Evolutionary conservation across 2,329 filamentous ascomycete genomes (phyloP), one percentile per base, ranked within the genome.

Genomic region (Amphichorda felina): DNA sequence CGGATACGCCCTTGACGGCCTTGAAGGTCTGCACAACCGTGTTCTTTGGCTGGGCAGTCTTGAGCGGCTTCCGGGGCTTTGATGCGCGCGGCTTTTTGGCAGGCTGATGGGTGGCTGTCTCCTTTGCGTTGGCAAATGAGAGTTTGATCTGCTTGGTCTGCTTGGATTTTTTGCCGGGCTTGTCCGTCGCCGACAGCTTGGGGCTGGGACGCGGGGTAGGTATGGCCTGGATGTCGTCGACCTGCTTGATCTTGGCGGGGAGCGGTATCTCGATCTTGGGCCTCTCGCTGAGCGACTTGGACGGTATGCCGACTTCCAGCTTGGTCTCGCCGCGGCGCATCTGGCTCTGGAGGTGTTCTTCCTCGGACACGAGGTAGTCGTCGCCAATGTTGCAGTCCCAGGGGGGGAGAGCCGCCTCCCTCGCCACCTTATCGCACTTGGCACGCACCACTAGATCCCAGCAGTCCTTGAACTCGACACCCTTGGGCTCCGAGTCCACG

Each of bases 361-460:
- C 60, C 37, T 58, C 56, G 10, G 67, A 61, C 22, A 68, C 57
- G 36, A 64, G 61, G 35, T 64, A 63, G 30, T 66, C 66, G 27
- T 66, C 57, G 15, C 70, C 70, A 38, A 71, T 66, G 42, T 67
- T 63, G 43, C 53, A 51, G 39, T 79, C 68, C 66, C 72, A 79
- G 13, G 55, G 70, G 4, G 75, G 73, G 18, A 81, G 55, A 16
- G 73, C 73, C 13, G 78, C 82, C 27, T 86, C 64, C 33, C 70
- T 70, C 15, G 91, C 91, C 27, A 98, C 81, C 43, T 87, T 79
- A 53, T 98, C 91, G 51, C 85, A 91, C 47, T 82, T 82, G 15
- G 86, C 88, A 44, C 77, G 78, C 25, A 98, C 82, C 14, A 96
- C 76, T 40, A 95, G 61, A 56, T 98, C 91, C 82, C 88, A 98